Evolutionary conservation across 768 basidiomycete genomes (phyloP), one percentile per base, ranked within the genome.

Genomic region (Crepidotus variabilis): DNA sequence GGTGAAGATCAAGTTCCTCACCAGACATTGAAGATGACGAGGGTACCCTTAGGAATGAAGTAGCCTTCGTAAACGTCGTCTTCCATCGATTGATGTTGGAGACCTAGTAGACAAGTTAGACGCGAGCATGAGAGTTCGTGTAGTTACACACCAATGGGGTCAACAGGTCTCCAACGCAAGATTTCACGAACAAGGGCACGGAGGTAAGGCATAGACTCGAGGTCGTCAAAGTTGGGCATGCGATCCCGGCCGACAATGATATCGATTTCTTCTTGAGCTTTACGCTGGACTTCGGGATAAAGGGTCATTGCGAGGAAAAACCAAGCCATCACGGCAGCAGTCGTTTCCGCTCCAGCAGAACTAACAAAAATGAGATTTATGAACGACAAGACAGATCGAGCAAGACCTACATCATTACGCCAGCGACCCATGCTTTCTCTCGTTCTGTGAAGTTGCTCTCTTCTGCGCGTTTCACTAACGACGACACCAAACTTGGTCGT

Each of bases 51-150:
- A 0, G 78, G 79, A 36, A 79, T 77, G 22, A 69, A 63, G 51
- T 73, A 70, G 0, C 76, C 78, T 7, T 74, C 69, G 52, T 74
- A 79, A 16, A 68, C 59, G 56, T 80, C 79, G 36, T 80, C 75
- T 57, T 69, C 23, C n/a, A 21, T 52, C 0, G 51, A 32, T 35
- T 20, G 11, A 52, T 52, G 51, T 20, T 34, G 51, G 8, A 39
- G n/a, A 39, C 16, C 51, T 52, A 14, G 18, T 8, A 10, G 20
- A 14, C 20, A 18, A 18, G 34, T 18, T 2, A 21, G 14, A 34
- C 1, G 14, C 28, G 18, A 54, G 5, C 9, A 16, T 7, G 11
- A 39, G 6, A 20, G 3, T 21, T 43, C 16, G 13, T 13, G 13
- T n/a, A 16, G 28, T 13, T 13, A 16, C 36, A n/a, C 11, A 54